Conservation (phyloP, 345 rosid genomes). For the Jatropha curcas region DNA sequence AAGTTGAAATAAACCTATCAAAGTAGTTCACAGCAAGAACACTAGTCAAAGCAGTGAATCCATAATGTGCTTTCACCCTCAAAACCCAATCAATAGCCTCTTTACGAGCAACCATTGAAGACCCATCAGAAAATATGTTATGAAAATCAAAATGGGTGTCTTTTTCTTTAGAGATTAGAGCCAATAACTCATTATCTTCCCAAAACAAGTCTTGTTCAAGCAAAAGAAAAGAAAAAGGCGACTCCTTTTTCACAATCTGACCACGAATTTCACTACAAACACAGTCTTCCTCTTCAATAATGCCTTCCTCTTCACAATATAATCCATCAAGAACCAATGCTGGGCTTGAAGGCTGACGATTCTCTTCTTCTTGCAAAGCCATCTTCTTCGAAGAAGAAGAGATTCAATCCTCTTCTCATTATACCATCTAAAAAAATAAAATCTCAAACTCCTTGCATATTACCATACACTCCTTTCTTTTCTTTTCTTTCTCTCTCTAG, state of each 20-base stretch:
- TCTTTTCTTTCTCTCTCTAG: conserved; percentile 16
- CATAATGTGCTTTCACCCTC: conserved; percentile 59
- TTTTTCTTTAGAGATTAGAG: conserved; percentile 58
- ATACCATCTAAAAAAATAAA: conserved; percentile 32
- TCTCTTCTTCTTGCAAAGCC: conserved; percentile 56
- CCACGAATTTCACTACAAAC: conserved; percentile 26
- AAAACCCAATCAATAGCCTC: conserved; percentile 76
- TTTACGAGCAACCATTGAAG: conserved; percentile 43
- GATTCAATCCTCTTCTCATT: conserved; percentile 52
- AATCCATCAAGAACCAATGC: conserved; percentile 54
- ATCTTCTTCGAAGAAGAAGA: conserved; percentile 57
- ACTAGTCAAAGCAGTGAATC: conserved; percentile 63
- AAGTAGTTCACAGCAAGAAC: conserved; percentile 86
- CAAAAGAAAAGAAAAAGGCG: conserved; percentile 41
- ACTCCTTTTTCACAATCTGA: conserved; percentile 36
- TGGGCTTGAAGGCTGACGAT: conserved; percentile 31
- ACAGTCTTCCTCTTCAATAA: conserved; percentile 41
- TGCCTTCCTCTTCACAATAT: conserved; percentile 64
- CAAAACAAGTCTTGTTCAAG: conserved; percentile 55
- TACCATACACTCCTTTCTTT: not conserved
- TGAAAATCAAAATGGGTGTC: conserved; percentile 41
- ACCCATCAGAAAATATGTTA: conserved; percentile 39
- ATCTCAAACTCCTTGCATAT: conserved; percentile 17
- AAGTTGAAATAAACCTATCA: conserved; percentile 70
- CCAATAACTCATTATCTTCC: conserved; percentile 58